Evolutionary conservation across 2,329 filamentous ascomycete genomes (phyloP), one percentile per base, ranked within the genome.

Genomic region (Ophiostoma australiae): DNA sequence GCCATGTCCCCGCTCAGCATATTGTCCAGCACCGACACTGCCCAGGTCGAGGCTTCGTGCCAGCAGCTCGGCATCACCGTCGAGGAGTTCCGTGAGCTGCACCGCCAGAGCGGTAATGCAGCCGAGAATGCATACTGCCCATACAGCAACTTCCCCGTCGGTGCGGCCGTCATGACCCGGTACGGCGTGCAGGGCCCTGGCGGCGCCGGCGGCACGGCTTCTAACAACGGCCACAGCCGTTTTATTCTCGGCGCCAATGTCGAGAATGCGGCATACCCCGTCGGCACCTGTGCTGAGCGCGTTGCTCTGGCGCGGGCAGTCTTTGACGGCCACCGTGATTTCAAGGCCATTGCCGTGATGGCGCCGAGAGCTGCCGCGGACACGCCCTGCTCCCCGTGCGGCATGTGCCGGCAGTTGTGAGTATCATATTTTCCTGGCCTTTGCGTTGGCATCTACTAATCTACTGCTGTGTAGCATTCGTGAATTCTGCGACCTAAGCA

Each of bases 371-470:
- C 80, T 41, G 52, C 71, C 2, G 27, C 88, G 8, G 41, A 68
- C 17, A 52, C 27, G 39, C 88, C 89, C 4, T 86, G 86, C 67
- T 89, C 90, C 73, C 95, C 95, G 0, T 99, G 95, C 78, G 95
- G 95, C 70, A 97, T 97, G 93, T 98, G 94, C 80, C 85, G 94
- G 76, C 94, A 97, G 79, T 97, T 94, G 90, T 93, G 78, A 82
- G 87, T 84, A 7, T 55, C 7, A 10, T 35, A 4, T 15, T 17
- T 23, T 31, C 13, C 27, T 27, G 13, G 3, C 17, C 8, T 33
- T 4, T 39, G 7, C 37, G n/a, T 41, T 52, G 2, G 27, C 69
- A 27, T 55, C 13, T n/a, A 27, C 73, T 70, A 27, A 71, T 41
- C 39, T 15, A 41, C 39, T 41, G 27, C 69, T 23, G 20, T 6